phyloP scores from a whole-genome alignment of 2,329 filamentous ascomycete species.

The Fusarium goolgardi region DNA sequence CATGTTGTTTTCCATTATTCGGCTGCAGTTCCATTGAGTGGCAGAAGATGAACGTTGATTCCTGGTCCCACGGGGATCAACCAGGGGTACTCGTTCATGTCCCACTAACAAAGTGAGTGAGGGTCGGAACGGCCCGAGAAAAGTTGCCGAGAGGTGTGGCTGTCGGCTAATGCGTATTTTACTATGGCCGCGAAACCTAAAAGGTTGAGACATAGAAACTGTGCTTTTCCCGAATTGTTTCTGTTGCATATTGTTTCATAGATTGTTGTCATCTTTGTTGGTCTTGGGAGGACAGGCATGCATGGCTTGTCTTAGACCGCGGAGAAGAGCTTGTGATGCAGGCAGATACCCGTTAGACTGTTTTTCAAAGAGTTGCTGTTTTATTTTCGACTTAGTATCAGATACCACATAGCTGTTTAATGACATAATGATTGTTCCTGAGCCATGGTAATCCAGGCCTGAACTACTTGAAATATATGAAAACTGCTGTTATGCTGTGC shows the following conservation, averaged over 20 bases:
- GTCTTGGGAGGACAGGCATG: constrained; percentile 13
- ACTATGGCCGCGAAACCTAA: neutral
- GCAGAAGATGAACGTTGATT: constrained; percentile 17
- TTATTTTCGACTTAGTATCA: constrained; percentile 30
- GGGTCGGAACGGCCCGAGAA: constrained; percentile 45
- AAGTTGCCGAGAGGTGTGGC: constrained; percentile 23
- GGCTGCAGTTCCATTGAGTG: constrained; percentile 65
- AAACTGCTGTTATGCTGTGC: neutral
- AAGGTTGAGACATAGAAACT: constrained; percentile 12
- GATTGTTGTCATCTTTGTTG: constrained; percentile 6
- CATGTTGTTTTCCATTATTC: constrained; percentile 77
- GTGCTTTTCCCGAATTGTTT: constrained; percentile 19
- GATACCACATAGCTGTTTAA: constrained; percentile 29
- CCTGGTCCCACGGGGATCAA: constrained; percentile 1
- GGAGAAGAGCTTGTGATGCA: constrained; percentile 26
- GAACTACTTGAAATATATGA: neutral
- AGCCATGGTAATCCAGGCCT: constrained; percentile 16
- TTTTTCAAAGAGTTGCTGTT: constrained; percentile 34
- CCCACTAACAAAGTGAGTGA: constrained; percentile 8
- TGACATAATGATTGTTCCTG: neutral
- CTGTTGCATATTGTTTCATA: neutral
- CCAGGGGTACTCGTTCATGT: constrained; percentile 9
- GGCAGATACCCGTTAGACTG: constrained; percentile 43
- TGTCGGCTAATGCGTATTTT: constrained; percentile 14
- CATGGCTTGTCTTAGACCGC: constrained; percentile 17